Base-by-base conservation (phyloP, 495 filamentous ascomycete genomes). In the Talaromyces liani region DNA sequence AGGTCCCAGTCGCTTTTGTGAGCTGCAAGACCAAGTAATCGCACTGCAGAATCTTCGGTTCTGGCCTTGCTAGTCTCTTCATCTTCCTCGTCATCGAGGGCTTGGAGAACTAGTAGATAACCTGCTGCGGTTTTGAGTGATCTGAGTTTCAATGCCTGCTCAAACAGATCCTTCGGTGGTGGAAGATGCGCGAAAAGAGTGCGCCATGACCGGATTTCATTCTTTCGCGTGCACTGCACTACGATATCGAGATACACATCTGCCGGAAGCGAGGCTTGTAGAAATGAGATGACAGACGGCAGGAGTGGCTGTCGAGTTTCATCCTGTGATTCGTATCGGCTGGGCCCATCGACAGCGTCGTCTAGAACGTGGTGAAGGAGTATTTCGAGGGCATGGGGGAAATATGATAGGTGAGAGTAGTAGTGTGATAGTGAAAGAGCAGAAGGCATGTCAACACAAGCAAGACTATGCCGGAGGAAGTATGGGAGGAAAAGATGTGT, bases 141-240 rank as follows among this genome's bases (percentile, higher is more conserved):
- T 8, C 89, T 90, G 20, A 89, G 84, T 65, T 87, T 85, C 22
- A 99, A 79, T 1, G 91, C 90, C 73, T 95, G 90, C 73, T 98
- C 94, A 61, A 98, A 99, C 1, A 98, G 82, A 63, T 91, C 88
- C 65, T 91, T 88, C 6, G 94, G 91, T 3, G 92, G 89, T 3
- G 95, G 94, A 1, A 98, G 82, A 68, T 95, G 88, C 9, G 87
- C 83, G 72, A 98, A 98, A 2, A 99, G 82, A 1, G 95, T 96
- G 29, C 88, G 87, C 95, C 95, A 99, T 22, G 89, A 95, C 29
- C 93, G 87, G 6, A 97, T 86, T 68, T 99, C 95, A 0, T 95
- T 99, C 75, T 99, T 98, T 22, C 95, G 88, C 0, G 94, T 97
- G 73, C 95, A 99, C 77, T 96, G 93, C 1, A 99, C 92, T 5